Evolutionary conservation across 805 yeast species (phyloP), one percentile per base, ranked within the genome.

Genomic region (Metschnikowia borealis): DNA sequence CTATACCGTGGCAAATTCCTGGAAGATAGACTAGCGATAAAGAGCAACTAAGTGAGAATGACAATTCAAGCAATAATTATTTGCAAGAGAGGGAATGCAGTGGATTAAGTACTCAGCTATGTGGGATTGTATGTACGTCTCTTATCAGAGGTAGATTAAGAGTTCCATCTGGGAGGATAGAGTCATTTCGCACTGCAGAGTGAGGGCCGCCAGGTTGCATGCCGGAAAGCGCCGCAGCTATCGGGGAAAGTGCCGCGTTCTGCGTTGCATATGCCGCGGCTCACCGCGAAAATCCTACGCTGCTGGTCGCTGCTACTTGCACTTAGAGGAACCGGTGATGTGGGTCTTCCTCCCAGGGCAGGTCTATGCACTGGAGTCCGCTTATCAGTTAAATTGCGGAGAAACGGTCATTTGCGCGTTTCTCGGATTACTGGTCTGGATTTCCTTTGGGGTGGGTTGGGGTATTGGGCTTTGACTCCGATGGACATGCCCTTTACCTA

Each of bases 231-330:
- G 46, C 46, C 40, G 46, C 17, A 17, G 14, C 33, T 8, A 13
- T 13, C 11, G 11, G 5, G 14, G 23, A 44, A 44, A 44, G 33
- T 31, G 46, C 46, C 46, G 46, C 38, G 26, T 23, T 44, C 29
- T 44, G 23, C 40, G 13, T 44, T 35, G 34, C 39, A 44, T 44
- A 36, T 23, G 45, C 46, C 46, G 46, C 34, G 13, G 6, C 29
- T 5, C 34, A 26, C 33, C 34, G 32, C 46, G 38, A 26, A 39
- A 39, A 29, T 15, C 15, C 33, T 20, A 15, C 15, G 14, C 14
- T 3, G 26, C 40, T 10, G 14, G 23, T 44, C 46, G 46, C 46
- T 44, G 39, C 46, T 26, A 44, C 46, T 44, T 44, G 46, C 46
- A 44, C 46, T 44, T 44, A 44, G 46, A 35, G 39, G 45, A 42